Conservation (phyloP, 768 basidiomycete genomes). For the Agrocybe praecox region DNA sequence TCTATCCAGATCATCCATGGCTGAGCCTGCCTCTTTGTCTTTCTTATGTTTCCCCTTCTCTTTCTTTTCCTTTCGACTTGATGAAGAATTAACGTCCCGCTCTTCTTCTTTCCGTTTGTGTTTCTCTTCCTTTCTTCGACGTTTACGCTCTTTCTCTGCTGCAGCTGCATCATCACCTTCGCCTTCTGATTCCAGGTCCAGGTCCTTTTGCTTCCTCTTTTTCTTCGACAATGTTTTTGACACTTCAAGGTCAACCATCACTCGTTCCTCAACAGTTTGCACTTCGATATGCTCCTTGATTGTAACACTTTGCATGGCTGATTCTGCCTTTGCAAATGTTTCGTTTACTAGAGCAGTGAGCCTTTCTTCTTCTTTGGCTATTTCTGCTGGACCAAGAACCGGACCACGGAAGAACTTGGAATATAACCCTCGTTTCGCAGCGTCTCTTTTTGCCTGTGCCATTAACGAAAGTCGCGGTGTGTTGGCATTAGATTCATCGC, state of each 20-base stretch:
- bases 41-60: constrained; percentile 11
- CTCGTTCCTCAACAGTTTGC: constrained; percentile 8
- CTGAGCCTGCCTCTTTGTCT: background rate
- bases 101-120: constrained; percentile 8
- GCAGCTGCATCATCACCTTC: constrained; percentile 11
- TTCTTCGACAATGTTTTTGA: constrained; percentile 8
- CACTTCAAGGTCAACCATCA: constrained; percentile 20
- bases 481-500: constrained; percentile 19
- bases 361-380: constrained; percentile 19
- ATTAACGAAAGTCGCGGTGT: constrained; percentile 52
- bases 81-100: constrained; percentile 3
- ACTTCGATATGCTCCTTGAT: constrained; percentile 20
- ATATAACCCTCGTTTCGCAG: constrained; percentile 77
- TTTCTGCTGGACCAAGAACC: constrained; percentile 52
- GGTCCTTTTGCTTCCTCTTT: constrained; percentile 7
- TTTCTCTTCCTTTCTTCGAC: constrained; percentile 12
- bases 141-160: constrained; percentile 13
- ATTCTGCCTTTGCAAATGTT: constrained; percentile 15
- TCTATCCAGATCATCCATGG: background rate
- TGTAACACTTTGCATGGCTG: constrained; percentile 13
- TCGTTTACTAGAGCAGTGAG: constrained; percentile 14
- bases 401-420: constrained; percentile 82
- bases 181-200: background rate
- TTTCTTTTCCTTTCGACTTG: constrained; percentile 16
- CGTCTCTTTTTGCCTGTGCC: constrained; percentile 72